Percentiles rank a stretch among this genome's conserved stretches.
phyloP scores from a whole-genome alignment of 2,329 filamentous ascomycete genomes.

The Fusarium sp. region DNA sequence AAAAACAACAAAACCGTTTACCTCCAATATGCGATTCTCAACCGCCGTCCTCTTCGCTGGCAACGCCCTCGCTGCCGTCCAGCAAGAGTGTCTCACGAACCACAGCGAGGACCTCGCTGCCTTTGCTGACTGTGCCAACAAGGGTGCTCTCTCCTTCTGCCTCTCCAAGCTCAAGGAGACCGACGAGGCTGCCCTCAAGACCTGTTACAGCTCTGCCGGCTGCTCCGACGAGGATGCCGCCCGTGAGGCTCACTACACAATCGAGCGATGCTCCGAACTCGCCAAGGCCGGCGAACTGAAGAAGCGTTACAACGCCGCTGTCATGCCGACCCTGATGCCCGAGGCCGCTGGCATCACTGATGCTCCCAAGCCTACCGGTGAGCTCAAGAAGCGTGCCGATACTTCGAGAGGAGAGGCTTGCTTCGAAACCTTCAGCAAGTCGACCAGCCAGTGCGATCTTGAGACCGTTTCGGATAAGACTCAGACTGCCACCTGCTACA shows the following conservation, averaged over 20 bases:
- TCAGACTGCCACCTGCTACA: slow-evolving; percentile 54
- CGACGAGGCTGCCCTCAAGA: slow-evolving; percentile 51
- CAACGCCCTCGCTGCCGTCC: slow-evolving; percentile 49
- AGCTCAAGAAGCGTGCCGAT: slow-evolving; percentile 34
- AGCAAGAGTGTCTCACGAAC: slow-evolving; percentile 54
- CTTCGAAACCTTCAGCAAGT: slow-evolving; percentile 51
- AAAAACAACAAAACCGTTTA: neutral
- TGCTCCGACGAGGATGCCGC: slow-evolving; percentile 49
- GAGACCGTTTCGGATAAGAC: slow-evolving; percentile 52
- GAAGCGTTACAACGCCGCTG: slow-evolving; percentile 44
- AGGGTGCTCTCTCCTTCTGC: slow-evolving; percentile 56
- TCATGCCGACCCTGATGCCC: slow-evolving; percentile 33
- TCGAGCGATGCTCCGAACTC: slow-evolving; percentile 50
- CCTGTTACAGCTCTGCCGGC: slow-evolving; percentile 51
- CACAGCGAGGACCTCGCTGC: slow-evolving; percentile 54
- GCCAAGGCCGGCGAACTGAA: slow-evolving; percentile 44
- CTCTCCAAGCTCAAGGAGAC: slow-evolving; percentile 51
- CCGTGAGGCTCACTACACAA: slow-evolving; percentile 45
- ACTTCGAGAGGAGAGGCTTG: slow-evolving; percentile 47
- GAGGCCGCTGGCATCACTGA: slow-evolving; percentile 28
- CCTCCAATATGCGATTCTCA: slow-evolving; percentile 47
- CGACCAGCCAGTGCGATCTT: slow-evolving; percentile 53
- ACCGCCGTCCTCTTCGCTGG: slow-evolving; percentile 50
- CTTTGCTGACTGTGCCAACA: slow-evolving; percentile 58
- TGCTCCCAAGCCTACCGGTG: slow-evolving; percentile 24